Conservation (phyloP, 2,329 filamentous ascomycete species). For the Beauveria australis region DNA sequence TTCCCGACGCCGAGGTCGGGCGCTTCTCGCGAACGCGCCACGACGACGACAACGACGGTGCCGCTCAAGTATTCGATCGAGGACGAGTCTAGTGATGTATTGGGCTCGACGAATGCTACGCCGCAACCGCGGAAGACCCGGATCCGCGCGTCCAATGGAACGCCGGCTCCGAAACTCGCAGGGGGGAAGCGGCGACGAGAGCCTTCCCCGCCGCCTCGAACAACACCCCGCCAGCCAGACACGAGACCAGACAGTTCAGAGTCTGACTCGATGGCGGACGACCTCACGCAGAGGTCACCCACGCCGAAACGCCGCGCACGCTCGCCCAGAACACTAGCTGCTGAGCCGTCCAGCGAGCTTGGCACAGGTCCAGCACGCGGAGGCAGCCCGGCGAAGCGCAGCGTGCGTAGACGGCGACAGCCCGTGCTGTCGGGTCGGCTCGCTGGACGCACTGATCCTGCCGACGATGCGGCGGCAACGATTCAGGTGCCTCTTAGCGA, state of each 20-base stretch:
- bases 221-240: slow-evolving; percentile 27
- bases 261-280: slow-evolving; percentile 6
- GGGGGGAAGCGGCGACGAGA: slow-evolving; percentile 33
- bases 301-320: slow-evolving; percentile 11
- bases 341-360: slow-evolving; percentile 21
- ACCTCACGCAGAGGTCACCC: neutral
- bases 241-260: slow-evolving; percentile 17
- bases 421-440: slow-evolving; percentile 21
- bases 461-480: slow-evolving; percentile 11
- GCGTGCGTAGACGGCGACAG: slow-evolving; percentile 16
- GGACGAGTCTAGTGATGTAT: slow-evolving; percentile 27
- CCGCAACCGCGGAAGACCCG: slow-evolving; percentile 38
- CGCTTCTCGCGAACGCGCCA: slow-evolving; percentile 31
- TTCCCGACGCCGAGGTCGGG: slow-evolving; percentile 37
- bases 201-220: slow-evolving; percentile 35
- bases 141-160: slow-evolving; percentile 43
- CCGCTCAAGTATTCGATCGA: slow-evolving; percentile 38
- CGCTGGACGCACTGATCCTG: slow-evolving; percentile 18
- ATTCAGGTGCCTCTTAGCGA: slow-evolving; percentile 17
- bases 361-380: slow-evolving; percentile 14
- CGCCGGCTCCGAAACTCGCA: slow-evolving; percentile 35
- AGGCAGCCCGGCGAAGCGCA: slow-evolving; percentile 13
- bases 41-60: slow-evolving; percentile 43
- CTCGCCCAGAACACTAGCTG: slow-evolving; percentile 11
- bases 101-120: slow-evolving; percentile 21